phyloP scores from a whole-genome alignment of 305 asterid species.

The Fraxinus velutina region DNA sequence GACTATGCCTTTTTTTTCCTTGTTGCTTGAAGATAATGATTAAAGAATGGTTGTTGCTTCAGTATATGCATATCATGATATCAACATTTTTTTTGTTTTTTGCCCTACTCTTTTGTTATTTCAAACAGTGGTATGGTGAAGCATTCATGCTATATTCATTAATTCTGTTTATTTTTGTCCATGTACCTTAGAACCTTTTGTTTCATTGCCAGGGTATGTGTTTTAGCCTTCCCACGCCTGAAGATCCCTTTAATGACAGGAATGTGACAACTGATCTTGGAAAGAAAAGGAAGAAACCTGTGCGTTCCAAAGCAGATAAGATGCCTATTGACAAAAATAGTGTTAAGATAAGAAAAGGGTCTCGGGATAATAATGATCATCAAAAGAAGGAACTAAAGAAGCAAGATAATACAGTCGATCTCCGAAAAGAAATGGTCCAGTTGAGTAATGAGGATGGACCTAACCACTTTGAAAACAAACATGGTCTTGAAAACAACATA shows the following conservation, averaged over 20 bases:
- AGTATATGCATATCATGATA: background rate
- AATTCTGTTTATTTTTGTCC: conserved; percentile 1
- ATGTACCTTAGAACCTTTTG: background rate
- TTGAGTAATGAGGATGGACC: conserved; percentile 29
- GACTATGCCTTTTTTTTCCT: background rate
- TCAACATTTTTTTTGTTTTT: background rate
- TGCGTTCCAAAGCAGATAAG: conserved; percentile 29
- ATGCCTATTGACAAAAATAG: conserved; percentile 28
- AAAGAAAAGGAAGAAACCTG: conserved; percentile 40
- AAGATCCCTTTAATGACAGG: conserved; percentile 76
- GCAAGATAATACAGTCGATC: conserved; percentile 36
- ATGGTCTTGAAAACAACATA: conserved; percentile 21
- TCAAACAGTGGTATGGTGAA: background rate
- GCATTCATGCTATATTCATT: background rate
- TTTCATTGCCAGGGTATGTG: conserved; percentile 76
- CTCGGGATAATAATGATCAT: background rate
- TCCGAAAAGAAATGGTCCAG: conserved; percentile 35
- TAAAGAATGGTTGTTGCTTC: background rate
- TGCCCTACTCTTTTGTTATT: background rate
- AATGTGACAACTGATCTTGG: conserved; percentile 37
- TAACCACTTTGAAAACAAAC: conserved; percentile 24
- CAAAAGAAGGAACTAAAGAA: conserved; percentile 28
- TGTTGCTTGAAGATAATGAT: background rate
- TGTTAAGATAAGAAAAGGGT: background rate
- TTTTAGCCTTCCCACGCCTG: conserved; percentile 75